These are phyloP conservation scores for Penicillium pancosmium DNA, from an alignment of 495 filamentous ascomycete species.

Conservation along the genomic window DNA sequence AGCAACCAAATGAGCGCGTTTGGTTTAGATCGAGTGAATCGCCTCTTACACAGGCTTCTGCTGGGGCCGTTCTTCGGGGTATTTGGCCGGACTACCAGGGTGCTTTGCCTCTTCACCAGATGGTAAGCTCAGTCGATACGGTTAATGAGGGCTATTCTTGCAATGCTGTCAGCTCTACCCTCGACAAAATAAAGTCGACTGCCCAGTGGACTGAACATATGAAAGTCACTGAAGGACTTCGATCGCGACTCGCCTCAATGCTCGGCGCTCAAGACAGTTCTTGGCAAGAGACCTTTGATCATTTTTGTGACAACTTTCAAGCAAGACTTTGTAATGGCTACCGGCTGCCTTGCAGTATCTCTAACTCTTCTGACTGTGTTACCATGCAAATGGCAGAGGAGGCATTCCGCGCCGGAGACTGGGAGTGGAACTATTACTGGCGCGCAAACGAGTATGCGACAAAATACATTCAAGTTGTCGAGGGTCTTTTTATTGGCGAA, in stretches of 20 bases:
- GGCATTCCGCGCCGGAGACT: constrained; percentile 49
- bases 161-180: constrained; percentile 25
- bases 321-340: constrained; percentile 49
- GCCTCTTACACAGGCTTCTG: constrained; percentile 40
- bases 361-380: constrained; percentile 35
- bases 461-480: constrained; percentile 43
- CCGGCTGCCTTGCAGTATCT: constrained; percentile 35
- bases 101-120: constrained; percentile 43
- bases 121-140: constrained; percentile 40
- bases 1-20: constrained; percentile 28
- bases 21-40: constrained; percentile 48
- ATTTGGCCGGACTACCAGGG: constrained; percentile 40
- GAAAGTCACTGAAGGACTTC: constrained; percentile 34
- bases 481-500: constrained; percentile 46
- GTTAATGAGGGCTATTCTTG: constrained; percentile 45
- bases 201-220: constrained; percentile 43
- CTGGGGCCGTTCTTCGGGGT: constrained; percentile 44
- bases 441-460: constrained; percentile 37
- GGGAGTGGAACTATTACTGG: constrained; percentile 53
- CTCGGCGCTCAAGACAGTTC: constrained; percentile 34
- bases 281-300: constrained; percentile 45
- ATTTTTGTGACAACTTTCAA: constrained; percentile 51
- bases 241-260: constrained; percentile 37
- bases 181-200: constrained; percentile 32
- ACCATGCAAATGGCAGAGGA: constrained; percentile 36